A percentile compares a stretch with the other conserved stretches of the same genome.
These are phyloP conservation scores for Aureobasidium sp. DNA, from an alignment of 2,329 filamentous ascomycete species.

Conservation along the genomic window DNA sequence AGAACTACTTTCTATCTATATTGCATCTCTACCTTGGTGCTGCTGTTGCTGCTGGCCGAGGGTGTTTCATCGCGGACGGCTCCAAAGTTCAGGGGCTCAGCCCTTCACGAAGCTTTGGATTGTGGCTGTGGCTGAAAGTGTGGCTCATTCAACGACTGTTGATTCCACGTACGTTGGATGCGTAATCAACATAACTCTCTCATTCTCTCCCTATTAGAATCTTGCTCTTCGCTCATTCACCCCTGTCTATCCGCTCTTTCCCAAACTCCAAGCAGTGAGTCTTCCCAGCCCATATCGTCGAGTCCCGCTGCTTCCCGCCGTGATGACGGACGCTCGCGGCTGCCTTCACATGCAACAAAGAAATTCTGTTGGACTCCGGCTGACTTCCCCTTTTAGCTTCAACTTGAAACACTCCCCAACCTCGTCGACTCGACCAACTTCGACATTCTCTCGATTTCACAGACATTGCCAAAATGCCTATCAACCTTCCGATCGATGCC, in stretches of 20 bases:
- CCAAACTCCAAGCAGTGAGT: neutral
- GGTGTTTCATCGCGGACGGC: no score
- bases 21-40: neutral
- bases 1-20: neutral
- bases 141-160: neutral
- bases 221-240: neutral
- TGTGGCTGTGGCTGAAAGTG: neutral
- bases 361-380: constrained; percentile 10
- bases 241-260: neutral
- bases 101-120: neutral
- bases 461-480: constrained; percentile 52
- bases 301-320: neutral
- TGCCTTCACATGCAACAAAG: constrained; percentile 10
- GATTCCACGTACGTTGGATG: neutral
- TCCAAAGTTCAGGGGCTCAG: neutral
- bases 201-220: neutral
- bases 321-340: neutral
- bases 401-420: neutral
- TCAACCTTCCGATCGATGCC: constrained; percentile 86
- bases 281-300: neutral
- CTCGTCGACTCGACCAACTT: neutral
- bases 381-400: constrained; percentile 5
- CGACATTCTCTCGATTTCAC: neutral
- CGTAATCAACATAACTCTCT: neutral
- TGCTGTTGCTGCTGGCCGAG: neutral